Evolutionary conservation across 768 basidiomycete species (phyloP).

Genomic region (Xerocomus brunneocitrinus): DNA sequence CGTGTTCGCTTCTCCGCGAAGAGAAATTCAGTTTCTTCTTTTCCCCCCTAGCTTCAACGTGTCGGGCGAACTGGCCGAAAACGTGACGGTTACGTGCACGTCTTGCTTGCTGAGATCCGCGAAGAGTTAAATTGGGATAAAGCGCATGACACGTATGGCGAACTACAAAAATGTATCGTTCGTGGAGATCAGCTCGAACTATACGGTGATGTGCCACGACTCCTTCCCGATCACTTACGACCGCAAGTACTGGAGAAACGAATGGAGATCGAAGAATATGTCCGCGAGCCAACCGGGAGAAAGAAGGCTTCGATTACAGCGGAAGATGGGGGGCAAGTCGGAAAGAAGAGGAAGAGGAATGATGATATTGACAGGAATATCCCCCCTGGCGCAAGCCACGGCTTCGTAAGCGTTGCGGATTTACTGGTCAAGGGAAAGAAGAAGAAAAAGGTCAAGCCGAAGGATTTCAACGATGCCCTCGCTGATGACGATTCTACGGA

Average conservation of each 20-base stretch:
- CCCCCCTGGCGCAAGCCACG: conserved; percentile 63
- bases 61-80: conserved; percentile 94
- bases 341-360: conserved; percentile 66
- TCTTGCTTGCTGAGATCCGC: conserved; percentile 83
- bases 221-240: conserved; percentile 73
- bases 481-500: conserved; percentile 68
- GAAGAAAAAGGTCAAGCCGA: conserved; percentile 38
- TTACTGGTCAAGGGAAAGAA: conserved; percentile 53
- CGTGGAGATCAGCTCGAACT: conserved; percentile 85
- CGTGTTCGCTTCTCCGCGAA: background rate
- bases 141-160: conserved; percentile 79
- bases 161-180: conserved; percentile 84
- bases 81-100: conserved; percentile 83
- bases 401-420: conserved; percentile 67
- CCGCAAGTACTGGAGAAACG: conserved; percentile 75
- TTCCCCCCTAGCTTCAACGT: conserved; percentile 72
- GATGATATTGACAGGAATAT: conserved; percentile 67
- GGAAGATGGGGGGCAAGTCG: conserved; percentile 29
- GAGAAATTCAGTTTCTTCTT: conserved; percentile 1
- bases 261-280: conserved; percentile 78
- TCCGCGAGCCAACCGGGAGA: conserved; percentile 44
- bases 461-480: conserved; percentile 45
- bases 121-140: conserved; percentile 90
- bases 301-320: conserved; percentile 23
- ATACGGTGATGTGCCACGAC: conserved; percentile 85